Evolutionary conservation across 2,329 filamentous ascomycete genomes (phyloP).

Genomic region (Fusarium sp.): DNA sequence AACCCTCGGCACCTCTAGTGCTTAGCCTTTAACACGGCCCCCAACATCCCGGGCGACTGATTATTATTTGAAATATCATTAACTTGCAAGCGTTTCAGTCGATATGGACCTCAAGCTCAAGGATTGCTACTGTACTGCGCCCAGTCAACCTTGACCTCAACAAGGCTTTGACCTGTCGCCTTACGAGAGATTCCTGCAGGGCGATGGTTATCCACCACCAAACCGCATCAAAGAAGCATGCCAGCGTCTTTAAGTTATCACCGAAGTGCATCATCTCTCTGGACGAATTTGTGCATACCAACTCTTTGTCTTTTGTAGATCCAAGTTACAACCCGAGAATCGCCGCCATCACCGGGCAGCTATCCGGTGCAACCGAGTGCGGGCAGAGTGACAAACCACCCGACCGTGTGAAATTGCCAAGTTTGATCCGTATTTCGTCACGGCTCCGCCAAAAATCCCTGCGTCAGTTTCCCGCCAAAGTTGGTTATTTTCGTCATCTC

Average conservation of each 20-base stretch:
- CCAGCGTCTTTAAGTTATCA: not conserved
- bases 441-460: constrained; percentile 24
- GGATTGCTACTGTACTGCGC: not conserved
- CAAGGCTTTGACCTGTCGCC: not conserved
- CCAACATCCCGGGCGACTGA: not conserved
- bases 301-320: constrained; percentile 5
- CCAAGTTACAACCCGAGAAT: not conserved
- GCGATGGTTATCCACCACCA: not conserved
- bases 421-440: constrained; percentile 17
- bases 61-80: not conserved
- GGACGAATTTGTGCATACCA: not conserved
- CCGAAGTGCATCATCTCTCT: not conserved
- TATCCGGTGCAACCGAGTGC: constrained; percentile 20
- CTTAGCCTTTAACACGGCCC: not conserved
- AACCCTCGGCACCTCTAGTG: not conserved
- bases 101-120: not conserved
- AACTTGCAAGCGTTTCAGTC: not conserved
- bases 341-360: constrained; percentile 3
- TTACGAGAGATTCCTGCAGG: not conserved
- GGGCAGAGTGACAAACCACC: constrained; percentile 9
- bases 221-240: not conserved
- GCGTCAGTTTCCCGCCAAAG: constrained; percentile 1
- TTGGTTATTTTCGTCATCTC: constrained; percentile 16
- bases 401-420: constrained; percentile 4
- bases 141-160: not conserved